Evolutionary conservation across 176 grass and related monocot species (phyloP), one percentile per base, ranked within the genome.

Genomic region (Bolboschoenus planiculmis): DNA sequence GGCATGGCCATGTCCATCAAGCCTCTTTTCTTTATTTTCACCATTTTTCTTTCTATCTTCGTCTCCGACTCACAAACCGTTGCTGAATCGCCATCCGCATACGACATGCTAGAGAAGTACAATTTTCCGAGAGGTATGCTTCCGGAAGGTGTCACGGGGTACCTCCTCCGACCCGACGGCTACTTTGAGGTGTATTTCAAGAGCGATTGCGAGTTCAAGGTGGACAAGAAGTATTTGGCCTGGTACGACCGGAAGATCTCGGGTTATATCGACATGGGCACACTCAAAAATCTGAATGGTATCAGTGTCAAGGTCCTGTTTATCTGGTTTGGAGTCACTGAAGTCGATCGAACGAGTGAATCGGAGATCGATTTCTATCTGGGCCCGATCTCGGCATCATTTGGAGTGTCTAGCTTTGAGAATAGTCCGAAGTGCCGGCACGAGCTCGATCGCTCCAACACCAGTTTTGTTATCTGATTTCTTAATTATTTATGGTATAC

Each of bases 91-190:
- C 31, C 66, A 0, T 81, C 83, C 0, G 89, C 85, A 36, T 94
- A 94, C 75, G 75, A 89, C 6, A 68, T 89, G 47, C 56, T 94
- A 1, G 85, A 78, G 39, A 18, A 42, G 7, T 91, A 83, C 73
- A 73, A 81, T 82, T 90, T 95, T 84, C 93, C 93, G 9, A 34
- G 10, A 36, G 92, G 89, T 9, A 87, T 94, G 71, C 92, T 91
- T 1, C 87, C 89, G 1, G 56, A 85, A 31, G 91, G 89, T 3
- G 92, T 88, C 81, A 5, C n/a, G 2, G 37, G 84, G 29, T 94
- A 89, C 83, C 7, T 56, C 33, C 83, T 89, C 79, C 5, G 10
- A 1, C 10, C 50, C 2, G 88, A 91, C 15, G 90, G 90, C 44
- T 20, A 33, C 59, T 91, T 97, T 31, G 85, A 93, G 86, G 86